Conservation (phyloP, 345 rosid genomes). For the Dipteronia sinensis region DNA sequence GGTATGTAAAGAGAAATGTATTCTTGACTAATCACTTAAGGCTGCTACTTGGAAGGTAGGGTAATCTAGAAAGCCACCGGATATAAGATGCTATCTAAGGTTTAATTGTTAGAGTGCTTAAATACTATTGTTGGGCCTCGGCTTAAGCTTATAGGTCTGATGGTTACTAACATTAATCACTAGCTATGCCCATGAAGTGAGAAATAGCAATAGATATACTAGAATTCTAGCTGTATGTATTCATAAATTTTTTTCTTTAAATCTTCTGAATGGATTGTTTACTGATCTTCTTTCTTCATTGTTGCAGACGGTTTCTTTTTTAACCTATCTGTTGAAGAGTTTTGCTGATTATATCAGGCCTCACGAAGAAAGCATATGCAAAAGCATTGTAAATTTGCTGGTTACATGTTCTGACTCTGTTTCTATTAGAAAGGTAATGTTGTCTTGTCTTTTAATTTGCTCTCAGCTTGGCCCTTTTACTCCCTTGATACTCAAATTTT, state of each 20-base stretch:
- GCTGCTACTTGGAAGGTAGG: background rate
- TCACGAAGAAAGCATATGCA: conserved; percentile 95
- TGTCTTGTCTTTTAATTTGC: conserved; percentile 7
- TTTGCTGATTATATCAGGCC: conserved; percentile 94
- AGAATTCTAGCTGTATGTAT: background rate
- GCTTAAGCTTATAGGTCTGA: too few relatives aligned
- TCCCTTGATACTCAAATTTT: conserved; percentile 17
- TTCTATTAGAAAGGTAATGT: conserved; percentile 81
- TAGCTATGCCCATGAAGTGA: background rate
- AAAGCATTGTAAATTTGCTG: conserved; percentile 96
- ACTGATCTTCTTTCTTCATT: conserved; percentile 24
- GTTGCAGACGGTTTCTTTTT: conserved; percentile 95
- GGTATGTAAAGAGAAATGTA: conserved; percentile 7
- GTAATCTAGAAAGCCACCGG: background rate
- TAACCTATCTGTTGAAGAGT: conserved; percentile 94
- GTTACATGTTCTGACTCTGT: conserved; percentile 98
- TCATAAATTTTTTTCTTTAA: background rate
- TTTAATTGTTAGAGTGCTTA: background rate
- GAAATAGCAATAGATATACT: background rate
- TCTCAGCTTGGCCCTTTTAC: conserved; percentile 8
- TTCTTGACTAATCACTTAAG: background rate
- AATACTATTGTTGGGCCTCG: too few relatives aligned
- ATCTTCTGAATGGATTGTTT: background rate
- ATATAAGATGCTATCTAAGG: background rate
- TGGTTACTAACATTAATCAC: background rate